Evolutionary conservation across 2,329 filamentous ascomycete genomes (phyloP).

Genomic region (Xylariaceae sp.): DNA sequence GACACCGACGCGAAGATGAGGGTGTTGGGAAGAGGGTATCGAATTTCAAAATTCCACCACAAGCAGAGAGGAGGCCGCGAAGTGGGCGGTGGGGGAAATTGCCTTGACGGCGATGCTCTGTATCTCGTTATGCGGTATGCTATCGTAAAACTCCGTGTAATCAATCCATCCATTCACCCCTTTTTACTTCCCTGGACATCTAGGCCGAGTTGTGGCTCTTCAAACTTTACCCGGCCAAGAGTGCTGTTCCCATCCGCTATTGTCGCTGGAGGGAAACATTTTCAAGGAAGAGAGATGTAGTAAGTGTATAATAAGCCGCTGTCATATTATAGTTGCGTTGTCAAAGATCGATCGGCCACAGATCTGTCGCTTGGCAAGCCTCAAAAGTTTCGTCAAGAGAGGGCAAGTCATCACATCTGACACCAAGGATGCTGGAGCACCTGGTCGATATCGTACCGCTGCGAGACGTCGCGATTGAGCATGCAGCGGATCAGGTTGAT

Average conservation of each 20-base stretch:
- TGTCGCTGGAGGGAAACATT: not conserved
- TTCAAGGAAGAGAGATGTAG: not conserved
- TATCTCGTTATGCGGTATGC: constrained; percentile 7
- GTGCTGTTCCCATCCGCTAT: not conserved
- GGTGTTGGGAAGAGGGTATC: too few species aligned
- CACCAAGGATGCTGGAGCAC: constrained; percentile 90
- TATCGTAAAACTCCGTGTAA: constrained; percentile 5
- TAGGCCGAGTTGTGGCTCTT: constrained; percentile 5
- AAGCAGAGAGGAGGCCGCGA: too few species aligned
- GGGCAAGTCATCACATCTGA: constrained; percentile 21
- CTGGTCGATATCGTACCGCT: constrained; percentile 78
- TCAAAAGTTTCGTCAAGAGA: not conserved
- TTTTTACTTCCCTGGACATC: constrained; percentile 10
- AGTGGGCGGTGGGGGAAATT: too few species aligned
- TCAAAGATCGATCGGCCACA: not conserved
- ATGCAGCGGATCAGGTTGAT: constrained; percentile 88
- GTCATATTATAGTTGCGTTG: too few species aligned
- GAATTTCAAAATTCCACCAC: too few species aligned
- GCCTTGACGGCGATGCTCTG: too few species aligned
- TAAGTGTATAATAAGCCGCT: too few species aligned
- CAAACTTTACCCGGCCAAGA: not conserved
- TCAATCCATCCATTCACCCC: constrained; percentile 1
- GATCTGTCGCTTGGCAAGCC: not conserved
- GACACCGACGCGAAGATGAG: too few species aligned
- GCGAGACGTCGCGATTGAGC: constrained; percentile 83